Conservation (phyloP, 2,329 filamentous ascomycete species). For the Aspergillus cejpii region DNA sequence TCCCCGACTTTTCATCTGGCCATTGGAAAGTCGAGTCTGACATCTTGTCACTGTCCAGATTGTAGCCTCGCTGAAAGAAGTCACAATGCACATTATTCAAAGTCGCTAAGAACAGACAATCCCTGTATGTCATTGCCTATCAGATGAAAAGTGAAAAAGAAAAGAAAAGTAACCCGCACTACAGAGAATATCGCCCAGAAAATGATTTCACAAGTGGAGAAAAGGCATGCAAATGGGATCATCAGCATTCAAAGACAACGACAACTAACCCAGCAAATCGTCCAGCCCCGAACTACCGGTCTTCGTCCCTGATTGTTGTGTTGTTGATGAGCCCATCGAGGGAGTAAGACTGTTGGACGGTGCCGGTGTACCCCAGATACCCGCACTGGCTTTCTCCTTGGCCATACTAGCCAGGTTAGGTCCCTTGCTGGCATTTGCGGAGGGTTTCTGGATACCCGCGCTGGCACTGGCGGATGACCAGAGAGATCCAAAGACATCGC, state of each 20-base stretch:
- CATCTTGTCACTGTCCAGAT: too few species aligned
- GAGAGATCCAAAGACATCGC: slow-evolving; percentile 83
- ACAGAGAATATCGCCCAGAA: slow-evolving; percentile 5
- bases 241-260: slow-evolving; percentile 7
- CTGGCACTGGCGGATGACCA: slow-evolving; percentile 66
- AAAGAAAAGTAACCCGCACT: background rate
- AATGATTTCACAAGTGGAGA: background rate
- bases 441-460: slow-evolving; percentile 66
- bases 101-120: background rate
- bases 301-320: slow-evolving; percentile 25
- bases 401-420: slow-evolving; percentile 87
- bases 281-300: slow-evolving; percentile 36
- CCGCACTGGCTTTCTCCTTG: slow-evolving; percentile 94
- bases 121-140: background rate
- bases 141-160: slow-evolving; percentile 1
- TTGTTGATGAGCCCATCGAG: slow-evolving; percentile 33
- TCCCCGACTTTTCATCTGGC: background rate
- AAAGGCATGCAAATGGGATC: slow-evolving; percentile 3
- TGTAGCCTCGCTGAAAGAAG: too few species aligned
- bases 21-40: background rate
- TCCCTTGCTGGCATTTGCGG: slow-evolving; percentile 54
- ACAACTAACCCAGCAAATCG: slow-evolving; percentile 35
- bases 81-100: too few species aligned
- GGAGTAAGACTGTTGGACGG: slow-evolving; percentile 43
- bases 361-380: slow-evolving; percentile 79